Base-by-base conservation (phyloP, 1,139 yeast species). In the Suhomyces bolitotheri region DNA sequence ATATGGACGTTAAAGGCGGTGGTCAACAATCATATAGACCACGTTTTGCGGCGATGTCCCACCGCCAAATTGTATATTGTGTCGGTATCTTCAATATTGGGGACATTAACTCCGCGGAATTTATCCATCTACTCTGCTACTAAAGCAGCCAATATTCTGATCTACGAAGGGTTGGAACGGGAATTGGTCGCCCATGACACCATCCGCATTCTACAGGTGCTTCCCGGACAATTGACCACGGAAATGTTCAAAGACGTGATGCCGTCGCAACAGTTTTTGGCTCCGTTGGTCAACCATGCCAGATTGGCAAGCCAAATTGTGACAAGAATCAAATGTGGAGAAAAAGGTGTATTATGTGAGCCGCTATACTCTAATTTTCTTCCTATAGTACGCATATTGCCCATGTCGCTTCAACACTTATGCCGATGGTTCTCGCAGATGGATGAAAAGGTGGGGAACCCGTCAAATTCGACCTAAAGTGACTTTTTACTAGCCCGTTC, bases 171-270 rank as follows among this genome's bases (percentile, higher is more conserved):
- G 0, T 50, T 80, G 29, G 53, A 72, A 1, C 72, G 69, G 39
- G 94, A 84, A 48, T 39, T 71, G 11, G 41, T 47, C 0, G 43
- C 46, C 1, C 45, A 46, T 8, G 49, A 51, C 1, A 42, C 61
- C 22, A 58, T 76, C 4, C 51, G 78, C 12, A 56, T 75, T 10
- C 60, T 81, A 12, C 56, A 82, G 10, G 80, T 81, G 1, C 51
- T 75, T 1, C 82, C 90, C 0, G 94, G 94, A 0, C 94, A 84
- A 51, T 53, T 84, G 29, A 69, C 76, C 38, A 75, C 87, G 0
- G 53, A 53, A 2, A 76, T 84, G 85, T 84, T 84, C 50, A 52
- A 54, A 5, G 86, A 83, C 45, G 78, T 82, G 6, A 55, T 57
- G 2, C 81, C 84, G 2, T 74, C 81, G n/a, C 65, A 67, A 33